Evolutionary conservation across 1,139 yeast genomes (phyloP), one percentile per base, ranked within the genome.

Genomic region (Magnusiomyces paraingens): DNA sequence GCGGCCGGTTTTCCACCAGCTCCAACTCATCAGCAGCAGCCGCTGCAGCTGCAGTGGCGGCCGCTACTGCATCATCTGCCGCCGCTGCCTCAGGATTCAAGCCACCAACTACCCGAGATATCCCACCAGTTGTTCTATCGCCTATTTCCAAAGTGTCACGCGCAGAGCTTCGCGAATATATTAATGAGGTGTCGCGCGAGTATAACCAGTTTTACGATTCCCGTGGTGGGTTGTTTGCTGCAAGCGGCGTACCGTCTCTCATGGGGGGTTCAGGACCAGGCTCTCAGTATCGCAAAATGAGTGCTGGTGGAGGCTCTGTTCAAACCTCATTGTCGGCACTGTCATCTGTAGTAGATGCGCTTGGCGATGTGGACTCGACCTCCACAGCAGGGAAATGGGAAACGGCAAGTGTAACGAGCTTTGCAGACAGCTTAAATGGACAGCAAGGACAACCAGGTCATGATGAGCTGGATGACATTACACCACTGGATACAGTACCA

Each of bases 61-160:
- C 8, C 58, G 17, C 49, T 6, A 22, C 49, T 3, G 17, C 18
- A n/a, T 29, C 40, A 22, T 18, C 45, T 2, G 21, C 41, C 12
- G 41, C 49, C 20, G 51, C 48, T 1, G 26, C 38, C 29, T 68
- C 65, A 5, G 59, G 81, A 59, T 72, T 86, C 53, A 75, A 75
- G 51, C 77, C 84, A 2, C 98, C 99, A 0, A 84, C 96, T 0
- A 73, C 80, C 1, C 76, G 77, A 52, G 99, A 93, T 62, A 93
- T 93, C 18, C 96, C 98, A 0, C 91, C 86, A 38, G 84, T 90
- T 18, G 82, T 79, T 55, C 73, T 93, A 47, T 80, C 85, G 51
- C 81, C 83, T 53, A 70, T 83, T 12, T 73, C 76, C 15, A 79
- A 77, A 55, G 80, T 82, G 2, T 69, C 79, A 52, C 73, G 75